A percentile compares a stretch with the other conserved stretches of the same genome.
phyloP scores from a whole-genome alignment of 1,284 basidiomycete species.

The Pseudozyma tsukubaensis region DNA sequence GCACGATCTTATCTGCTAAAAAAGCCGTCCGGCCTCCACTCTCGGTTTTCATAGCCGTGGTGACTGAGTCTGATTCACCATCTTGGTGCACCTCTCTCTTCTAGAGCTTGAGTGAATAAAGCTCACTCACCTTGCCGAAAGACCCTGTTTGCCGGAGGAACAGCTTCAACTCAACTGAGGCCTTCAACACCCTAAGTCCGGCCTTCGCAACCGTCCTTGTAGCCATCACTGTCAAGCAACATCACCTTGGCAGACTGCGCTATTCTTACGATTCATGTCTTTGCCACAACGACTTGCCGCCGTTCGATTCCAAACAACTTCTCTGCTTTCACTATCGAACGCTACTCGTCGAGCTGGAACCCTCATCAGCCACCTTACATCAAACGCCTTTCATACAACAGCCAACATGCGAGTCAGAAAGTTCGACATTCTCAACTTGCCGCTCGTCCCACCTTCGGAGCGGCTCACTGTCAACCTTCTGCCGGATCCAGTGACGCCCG shows the following conservation, averaged over 20 bases:
- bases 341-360: not conserved
- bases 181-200: no score
- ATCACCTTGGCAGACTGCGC: not conserved
- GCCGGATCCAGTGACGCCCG: conserved; percentile 75
- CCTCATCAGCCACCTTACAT: not conserved
- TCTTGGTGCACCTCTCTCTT: no score
- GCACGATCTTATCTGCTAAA: no score
- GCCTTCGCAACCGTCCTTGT: no score
- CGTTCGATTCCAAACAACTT: conserved; percentile 15
- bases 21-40: no score
- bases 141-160: no score
- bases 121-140: no score
- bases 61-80: no score
- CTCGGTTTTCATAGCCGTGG: no score
- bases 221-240: conserved; percentile 6
- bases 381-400: conserved; percentile 7
- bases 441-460: conserved; percentile 75
- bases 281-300: conserved; percentile 17
- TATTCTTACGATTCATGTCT: conserved; percentile 15
- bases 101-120: no score
- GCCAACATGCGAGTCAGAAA: conserved; percentile 25
- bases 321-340: not conserved
- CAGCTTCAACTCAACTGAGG: no score
- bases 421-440: conserved; percentile 70
- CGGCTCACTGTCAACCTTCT: conserved; percentile 78